Evolutionary conservation across 345 rosid species (phyloP), one percentile per base, ranked within the genome.

Genomic region (Turritis glabra): DNA sequence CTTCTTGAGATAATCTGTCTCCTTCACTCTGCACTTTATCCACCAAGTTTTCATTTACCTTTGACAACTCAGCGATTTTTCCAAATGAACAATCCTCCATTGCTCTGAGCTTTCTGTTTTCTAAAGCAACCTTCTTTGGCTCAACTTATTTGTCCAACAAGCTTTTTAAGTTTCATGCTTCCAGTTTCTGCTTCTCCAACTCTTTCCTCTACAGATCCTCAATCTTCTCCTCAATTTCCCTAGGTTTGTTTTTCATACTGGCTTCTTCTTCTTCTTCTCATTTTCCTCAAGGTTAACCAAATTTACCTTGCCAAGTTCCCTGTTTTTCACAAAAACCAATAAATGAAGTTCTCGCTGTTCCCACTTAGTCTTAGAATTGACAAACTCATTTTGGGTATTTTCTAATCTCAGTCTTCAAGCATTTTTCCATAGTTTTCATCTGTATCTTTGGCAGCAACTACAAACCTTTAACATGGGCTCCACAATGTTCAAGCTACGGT

Each of bases 201-300:
- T 54, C 90, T 70, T 80, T 81, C 96, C 74, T 84, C 74, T 84
- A 90, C 77, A 91, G 62, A 71, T 81, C 74, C 71, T 84, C 69
- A 65, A 84, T 87, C 80, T 91, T 90, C 61, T 84, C 80, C 77
- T 88, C 96, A 40, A 81, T 88, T 78, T 87, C 83, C 82, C 84
- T 78, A n/a, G 88, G 76, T 73, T 85, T 83, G 76, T 78, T 83
- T 10, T 79, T 73, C 29, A 81, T 84, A 54, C 67, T 64, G 74
- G 82, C 89, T 76, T 85, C 93, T 76, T 88, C 92, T 80, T 91
- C 86, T 77, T 80, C 84, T 11, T 88, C 72, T 87, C 90, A 69
- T 64, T 86, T 79, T 87, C 85, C 12, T 84, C 79, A 37, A 66
- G 81, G 68, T 81, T 85, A 51, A 91, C 82, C 84, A 93, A 78